Evolutionary conservation across 1,284 basidiomycete species (phyloP), one percentile per base, ranked within the genome.

Genomic region (Apiotrichum domesticum): DNA sequence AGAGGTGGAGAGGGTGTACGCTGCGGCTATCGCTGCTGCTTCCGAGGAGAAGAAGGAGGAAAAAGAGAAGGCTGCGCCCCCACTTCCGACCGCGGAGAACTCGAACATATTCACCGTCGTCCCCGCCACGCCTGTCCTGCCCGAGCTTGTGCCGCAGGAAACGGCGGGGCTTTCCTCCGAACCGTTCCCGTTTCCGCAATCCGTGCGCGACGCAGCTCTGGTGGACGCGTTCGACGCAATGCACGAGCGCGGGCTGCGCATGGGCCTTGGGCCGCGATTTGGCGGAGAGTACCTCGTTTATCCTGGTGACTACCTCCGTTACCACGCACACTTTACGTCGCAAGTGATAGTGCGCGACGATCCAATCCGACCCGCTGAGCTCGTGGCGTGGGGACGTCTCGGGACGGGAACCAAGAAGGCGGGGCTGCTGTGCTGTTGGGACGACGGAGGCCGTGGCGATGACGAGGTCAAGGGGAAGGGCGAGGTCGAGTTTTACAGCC

Each of bases 341-440:
- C 85, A 88, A 13, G 87, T 95, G 6, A 76, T 90, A 29, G 81
- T 86, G 35, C 82, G 84, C 1, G 71, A 79, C 8, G 76, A 84
- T 9, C 68, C 80, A 0, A 79, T 98, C 53, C 80, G 82, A 41
- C 92, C 93, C 2, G 88, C 93, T 82, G 91, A 96, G 70, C 83
- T 99, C 44, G 87, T 99, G 15, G 93, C 95, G 0, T 93, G 92
- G 71, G 96, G 96, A 4, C 82, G 96, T 35, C 77, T 99, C 43
- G 96, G 95, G 0, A 99, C 96, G 1, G 95, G 90, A 1, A 98
- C 96, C 3, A 98, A 98, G 74, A 99, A 99, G 77, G 86, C 92
- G 0, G 94, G 98, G 72, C 75, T 98, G 35, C 73, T 98, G 6
- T 96, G 92, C 67, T 84, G 85, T 43, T 95, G 88, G 87, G 84